Evolutionary conservation across 2,329 filamentous ascomycete genomes (phyloP).

Genomic region (Fusarium nisikadoi): DNA sequence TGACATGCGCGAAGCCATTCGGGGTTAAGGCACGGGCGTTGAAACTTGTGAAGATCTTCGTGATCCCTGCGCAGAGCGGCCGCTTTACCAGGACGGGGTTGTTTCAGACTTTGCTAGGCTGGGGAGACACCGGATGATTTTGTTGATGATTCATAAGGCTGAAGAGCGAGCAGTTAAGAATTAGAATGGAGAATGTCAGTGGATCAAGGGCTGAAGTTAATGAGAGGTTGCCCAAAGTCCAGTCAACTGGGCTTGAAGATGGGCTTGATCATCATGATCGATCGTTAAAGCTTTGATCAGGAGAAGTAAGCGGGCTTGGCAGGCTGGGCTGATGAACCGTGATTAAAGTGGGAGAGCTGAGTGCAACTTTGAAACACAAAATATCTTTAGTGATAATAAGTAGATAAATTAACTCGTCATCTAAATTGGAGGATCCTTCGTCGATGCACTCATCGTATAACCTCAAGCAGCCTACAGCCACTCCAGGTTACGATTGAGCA

Average conservation of each 20-base stretch:
- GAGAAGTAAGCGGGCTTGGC: conserved; percentile 11
- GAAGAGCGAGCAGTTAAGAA: rapidly evolving
- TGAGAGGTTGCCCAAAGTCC: neutral
- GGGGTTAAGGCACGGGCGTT: neutral
- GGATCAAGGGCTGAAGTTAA: neutral
- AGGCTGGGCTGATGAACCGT: neutral
- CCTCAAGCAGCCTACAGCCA: neutral
- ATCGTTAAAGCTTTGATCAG: neutral
- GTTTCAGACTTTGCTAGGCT: conserved; percentile 15
- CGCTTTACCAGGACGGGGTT: conserved; percentile 16
- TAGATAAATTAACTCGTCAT: neutral
- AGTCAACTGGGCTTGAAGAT: neutral
- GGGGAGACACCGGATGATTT: neutral
- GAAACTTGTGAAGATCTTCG: conserved; percentile 22
- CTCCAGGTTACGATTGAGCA: neutral
- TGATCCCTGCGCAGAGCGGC: conserved; percentile 24
- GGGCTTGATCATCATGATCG: too few species aligned
- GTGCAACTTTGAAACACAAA: conserved; percentile 8
- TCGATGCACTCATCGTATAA: neutral
- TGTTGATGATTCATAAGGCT: neutral
- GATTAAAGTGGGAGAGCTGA: conserved; percentile 12
- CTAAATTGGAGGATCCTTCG: conserved; percentile 1
- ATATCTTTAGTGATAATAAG: neutral
- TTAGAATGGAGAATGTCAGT: rapidly evolving
- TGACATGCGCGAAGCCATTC: conserved; percentile 17